These are phyloP conservation scores for Penicillium hesseltinei DNA, from an alignment of 2,329 filamentous ascomycete genomes.

Conservation along the genomic window DNA sequence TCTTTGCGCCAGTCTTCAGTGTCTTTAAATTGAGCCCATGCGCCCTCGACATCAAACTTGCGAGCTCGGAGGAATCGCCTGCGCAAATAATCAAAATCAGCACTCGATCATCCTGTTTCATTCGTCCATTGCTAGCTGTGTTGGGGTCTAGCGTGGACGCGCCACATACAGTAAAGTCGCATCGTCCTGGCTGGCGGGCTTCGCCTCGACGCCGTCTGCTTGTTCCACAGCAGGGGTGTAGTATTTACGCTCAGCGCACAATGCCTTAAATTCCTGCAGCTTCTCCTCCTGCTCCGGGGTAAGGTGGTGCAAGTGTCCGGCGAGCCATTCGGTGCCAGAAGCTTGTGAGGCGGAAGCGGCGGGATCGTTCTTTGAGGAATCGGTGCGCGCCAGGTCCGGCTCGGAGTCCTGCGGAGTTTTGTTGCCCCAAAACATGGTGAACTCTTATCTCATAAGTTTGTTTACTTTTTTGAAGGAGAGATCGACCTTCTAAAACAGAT, in stretches of 20 bases:
- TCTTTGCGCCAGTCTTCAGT: conserved; percentile 84
- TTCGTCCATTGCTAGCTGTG: background rate
- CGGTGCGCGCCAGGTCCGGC: conserved; percentile 27
- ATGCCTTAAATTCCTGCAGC: conserved; percentile 68
- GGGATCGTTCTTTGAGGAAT: conserved; percentile 36
- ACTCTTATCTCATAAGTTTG: background rate
- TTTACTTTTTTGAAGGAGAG: background rate
- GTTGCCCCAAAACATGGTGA: conserved; percentile 32
- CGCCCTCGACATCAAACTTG: conserved; percentile 74
- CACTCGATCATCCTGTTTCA: background rate
- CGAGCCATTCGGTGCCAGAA: conserved; percentile 38
- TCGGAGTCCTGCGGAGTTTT: conserved; percentile 31
- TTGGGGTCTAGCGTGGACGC: conserved; percentile 1
- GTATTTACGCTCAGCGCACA: conserved; percentile 63
- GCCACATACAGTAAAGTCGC: conserved; percentile 47
- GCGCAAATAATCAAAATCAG: background rate
- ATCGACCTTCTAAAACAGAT: background rate
- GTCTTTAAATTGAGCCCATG: conserved; percentile 78
- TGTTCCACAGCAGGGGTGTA: conserved; percentile 37
- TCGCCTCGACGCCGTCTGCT: conserved; percentile 29
- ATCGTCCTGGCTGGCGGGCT: conserved; percentile 46
- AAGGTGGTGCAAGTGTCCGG: conserved; percentile 77
- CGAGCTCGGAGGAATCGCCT: conserved; percentile 85
- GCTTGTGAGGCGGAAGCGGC: conserved; percentile 38
- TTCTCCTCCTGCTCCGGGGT: conserved; percentile 65